phyloP scores from a whole-genome alignment of 306 rosid genomes.

The Prunus dulcis region DNA sequence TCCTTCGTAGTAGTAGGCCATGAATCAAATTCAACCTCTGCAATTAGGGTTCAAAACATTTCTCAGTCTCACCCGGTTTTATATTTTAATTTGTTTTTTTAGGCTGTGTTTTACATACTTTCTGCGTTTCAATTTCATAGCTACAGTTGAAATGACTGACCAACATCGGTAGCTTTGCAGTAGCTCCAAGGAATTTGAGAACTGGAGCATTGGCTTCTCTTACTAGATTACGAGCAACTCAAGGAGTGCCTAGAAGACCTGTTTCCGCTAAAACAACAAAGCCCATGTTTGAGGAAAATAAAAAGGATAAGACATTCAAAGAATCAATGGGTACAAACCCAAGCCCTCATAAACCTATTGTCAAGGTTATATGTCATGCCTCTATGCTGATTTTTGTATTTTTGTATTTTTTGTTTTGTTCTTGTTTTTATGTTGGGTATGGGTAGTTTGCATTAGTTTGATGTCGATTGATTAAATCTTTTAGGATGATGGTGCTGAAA shows the following conservation, averaged over 20 bases:
- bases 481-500: conserved; percentile 45
- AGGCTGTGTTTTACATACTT: no score
- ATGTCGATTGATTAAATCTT: conserved; percentile 18
- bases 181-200: conserved; percentile 40
- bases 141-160: conserved; percentile 24
- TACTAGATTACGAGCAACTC: conserved; percentile 27
- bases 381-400: neutral
- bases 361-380: conserved; percentile 34
- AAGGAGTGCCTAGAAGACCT: conserved; percentile 46
- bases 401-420: neutral
- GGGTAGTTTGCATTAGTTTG: conserved; percentile 15
- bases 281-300: conserved; percentile 30
- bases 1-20: neutral
- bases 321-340: conserved; percentile 31
- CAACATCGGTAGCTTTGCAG: conserved; percentile 46
- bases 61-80: conserved; percentile 43
- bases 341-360: conserved; percentile 27
- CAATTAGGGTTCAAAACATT: conserved; percentile 38
- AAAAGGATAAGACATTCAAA: conserved; percentile 32
- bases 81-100: neutral
- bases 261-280: conserved; percentile 39
- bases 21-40: conserved; percentile 45
- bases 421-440: neutral
- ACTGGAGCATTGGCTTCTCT: conserved; percentile 32
- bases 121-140: neutral